These are phyloP conservation scores for Colletotrichum nymphaeae DNA, from an alignment of 2,329 filamentous ascomycete genomes.

Conservation along the genomic window DNA sequence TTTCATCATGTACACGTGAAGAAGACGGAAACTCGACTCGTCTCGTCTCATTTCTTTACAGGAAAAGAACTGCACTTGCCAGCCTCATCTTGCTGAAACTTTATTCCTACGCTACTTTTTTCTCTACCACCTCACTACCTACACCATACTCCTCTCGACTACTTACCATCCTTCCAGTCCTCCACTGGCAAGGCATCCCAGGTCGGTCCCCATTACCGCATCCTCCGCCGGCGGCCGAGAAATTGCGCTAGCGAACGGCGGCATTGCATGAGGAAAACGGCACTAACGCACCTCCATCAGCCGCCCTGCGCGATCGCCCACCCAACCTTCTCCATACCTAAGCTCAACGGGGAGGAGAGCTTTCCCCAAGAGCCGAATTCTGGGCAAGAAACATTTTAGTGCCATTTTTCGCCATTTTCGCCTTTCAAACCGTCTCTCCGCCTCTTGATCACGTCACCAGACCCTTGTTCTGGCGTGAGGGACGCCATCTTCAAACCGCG, in stretches of 20 bases:
- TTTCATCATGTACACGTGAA: background rate
- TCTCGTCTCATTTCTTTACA: background rate
- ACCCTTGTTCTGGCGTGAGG: constrained; percentile 34
- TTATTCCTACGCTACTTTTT: background rate
- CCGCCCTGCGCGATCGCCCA: constrained; percentile 12
- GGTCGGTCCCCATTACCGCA: background rate
- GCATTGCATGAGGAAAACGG: constrained; percentile 12
- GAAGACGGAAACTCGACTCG: background rate
- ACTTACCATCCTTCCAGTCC: background rate
- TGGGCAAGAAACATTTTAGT: background rate
- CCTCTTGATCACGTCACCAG: constrained; percentile 42
- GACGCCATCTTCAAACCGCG: constrained; percentile 1
- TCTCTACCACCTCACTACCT: background rate
- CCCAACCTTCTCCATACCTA: background rate
- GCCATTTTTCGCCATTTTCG: background rate
- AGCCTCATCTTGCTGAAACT: background rate
- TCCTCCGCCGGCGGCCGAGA: constrained; percentile 1
- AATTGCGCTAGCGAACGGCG: constrained; percentile 3
- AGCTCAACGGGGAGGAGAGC: background rate
- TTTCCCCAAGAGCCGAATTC: constrained; percentile 3
- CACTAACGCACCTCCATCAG: constrained; percentile 22
- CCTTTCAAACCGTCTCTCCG: background rate
- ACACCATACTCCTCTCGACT: background rate
- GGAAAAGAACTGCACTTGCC: background rate
- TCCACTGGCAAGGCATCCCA: background rate